phyloP scores from a whole-genome alignment of 257 asterid genomes.

The Gynochthodes officinalis region DNA sequence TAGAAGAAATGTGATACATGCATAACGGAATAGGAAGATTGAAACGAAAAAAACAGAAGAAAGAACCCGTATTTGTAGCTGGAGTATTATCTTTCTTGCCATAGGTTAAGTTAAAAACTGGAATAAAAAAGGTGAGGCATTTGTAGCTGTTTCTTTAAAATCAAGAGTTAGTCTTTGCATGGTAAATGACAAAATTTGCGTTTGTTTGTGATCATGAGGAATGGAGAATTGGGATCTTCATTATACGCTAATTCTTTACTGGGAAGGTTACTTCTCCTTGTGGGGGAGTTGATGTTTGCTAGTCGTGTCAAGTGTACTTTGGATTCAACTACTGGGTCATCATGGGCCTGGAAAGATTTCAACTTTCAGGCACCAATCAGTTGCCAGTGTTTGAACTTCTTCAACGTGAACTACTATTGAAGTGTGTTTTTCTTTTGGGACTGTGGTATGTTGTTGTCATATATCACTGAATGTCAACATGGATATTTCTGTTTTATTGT shows the following conservation, averaged over 20 bases:
- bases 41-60: not conserved
- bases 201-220: not conserved
- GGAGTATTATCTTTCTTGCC: not conserved
- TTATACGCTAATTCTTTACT: not conserved
- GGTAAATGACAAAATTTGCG: too few relatives aligned
- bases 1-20: not conserved
- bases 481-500: not conserved
- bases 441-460: not conserved
- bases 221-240: not conserved
- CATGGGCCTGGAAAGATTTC: constrained; percentile 1
- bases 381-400: not conserved
- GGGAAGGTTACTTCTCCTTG: not conserved
- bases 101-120: not conserved
- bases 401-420: not conserved
- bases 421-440: not conserved
- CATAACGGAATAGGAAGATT: not conserved
- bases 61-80: not conserved
- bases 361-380: not conserved
- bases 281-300: not conserved
- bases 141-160: not conserved
- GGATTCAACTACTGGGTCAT: not conserved
- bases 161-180: not conserved
- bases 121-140: not conserved
- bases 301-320: not conserved
- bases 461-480: not conserved